Conservation (phyloP, 345 rosid species). For the Rhodamnia rubescens region DNA sequence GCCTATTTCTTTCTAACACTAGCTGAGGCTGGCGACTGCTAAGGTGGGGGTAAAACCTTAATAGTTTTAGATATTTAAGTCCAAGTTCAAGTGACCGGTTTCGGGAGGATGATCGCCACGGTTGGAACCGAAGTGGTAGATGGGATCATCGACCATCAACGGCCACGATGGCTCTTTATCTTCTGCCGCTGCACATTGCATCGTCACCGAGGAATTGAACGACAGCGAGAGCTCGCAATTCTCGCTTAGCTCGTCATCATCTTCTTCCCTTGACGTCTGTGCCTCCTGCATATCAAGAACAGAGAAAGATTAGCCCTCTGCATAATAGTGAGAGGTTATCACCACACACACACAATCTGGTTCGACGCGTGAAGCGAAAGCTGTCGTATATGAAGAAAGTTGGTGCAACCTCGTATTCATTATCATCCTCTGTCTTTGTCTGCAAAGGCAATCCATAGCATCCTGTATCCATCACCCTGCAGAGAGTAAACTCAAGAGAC, state of each 20-base stretch:
- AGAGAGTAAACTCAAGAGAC: neutral
- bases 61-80: slow-evolving; percentile 9
- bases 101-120: neutral
- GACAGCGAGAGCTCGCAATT: slow-evolving; percentile 14
- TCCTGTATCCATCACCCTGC: neutral
- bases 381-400: neutral
- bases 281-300: neutral
- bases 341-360: neutral
- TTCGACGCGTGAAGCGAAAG: neutral
- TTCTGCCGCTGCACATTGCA: neutral
- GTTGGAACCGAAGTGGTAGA: neutral
- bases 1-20: neutral
- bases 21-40: neutral
- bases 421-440: neutral
- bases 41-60: neutral
- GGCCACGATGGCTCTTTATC: neutral
- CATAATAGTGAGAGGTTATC: neutral
- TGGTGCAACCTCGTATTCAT: neutral
- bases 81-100: slow-evolving; percentile 8
- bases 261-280: neutral
- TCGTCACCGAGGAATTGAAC: neutral
- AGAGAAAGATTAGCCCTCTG: neutral
- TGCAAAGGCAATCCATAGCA: neutral
- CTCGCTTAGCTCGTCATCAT: neutral
- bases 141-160: neutral